Base-by-base conservation (phyloP, 352 stramenopile species). In the Blastocystis sp. region DNA sequence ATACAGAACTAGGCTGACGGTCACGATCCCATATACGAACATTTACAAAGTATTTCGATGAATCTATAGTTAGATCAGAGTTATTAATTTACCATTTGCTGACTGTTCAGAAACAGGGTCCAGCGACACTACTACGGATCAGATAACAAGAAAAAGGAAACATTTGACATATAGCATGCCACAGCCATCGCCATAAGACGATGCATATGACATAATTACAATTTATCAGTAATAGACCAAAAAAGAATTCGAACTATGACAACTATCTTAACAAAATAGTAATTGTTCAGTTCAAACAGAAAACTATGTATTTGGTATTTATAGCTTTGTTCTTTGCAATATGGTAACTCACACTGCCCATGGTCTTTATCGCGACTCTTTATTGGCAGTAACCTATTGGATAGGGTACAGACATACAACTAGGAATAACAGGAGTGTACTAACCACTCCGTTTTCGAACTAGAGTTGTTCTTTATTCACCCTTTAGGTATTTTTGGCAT, bases 121-220 rank as follows among this genome's bases (percentile, higher is more conserved):
- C 23, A 80, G 9, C 0, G 70, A 80, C 4, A 80, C 8, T 7
- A 61, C 70, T 80, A 64, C 7, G 43, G 13, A 18, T 62, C 11
- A 80, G 8, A 15, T n/a, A 11, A 2, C 6, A 7, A 7, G 11
- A 8, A 4, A 43, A 64, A 13, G 5, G 3, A 6, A 7, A 80
- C 70, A 18, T 34, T 80, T 80, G 20, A 80, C 70, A 43, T 80
- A 80, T 62, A 80, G 11, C 70, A 80, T 80, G 20, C 70, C 70
- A 41, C 70, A 80, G 18, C 70, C 70, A 80, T 80, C 70, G n/a
- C 70, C 70, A 47, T 80, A 80, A 18, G 70, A 80, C 50, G 50
- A 59, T 59, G 50, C 50, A 59, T n/a, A n/a, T n/a, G 50, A n/a
- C 50, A n/a, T 59, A 59, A 59, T n/a, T n/a, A 59, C 20, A 59